Evolutionary conservation across 2,329 filamentous ascomycete genomes (phyloP), one percentile per base, ranked within the genome.

Genomic region (Clarireedia sp.): DNA sequence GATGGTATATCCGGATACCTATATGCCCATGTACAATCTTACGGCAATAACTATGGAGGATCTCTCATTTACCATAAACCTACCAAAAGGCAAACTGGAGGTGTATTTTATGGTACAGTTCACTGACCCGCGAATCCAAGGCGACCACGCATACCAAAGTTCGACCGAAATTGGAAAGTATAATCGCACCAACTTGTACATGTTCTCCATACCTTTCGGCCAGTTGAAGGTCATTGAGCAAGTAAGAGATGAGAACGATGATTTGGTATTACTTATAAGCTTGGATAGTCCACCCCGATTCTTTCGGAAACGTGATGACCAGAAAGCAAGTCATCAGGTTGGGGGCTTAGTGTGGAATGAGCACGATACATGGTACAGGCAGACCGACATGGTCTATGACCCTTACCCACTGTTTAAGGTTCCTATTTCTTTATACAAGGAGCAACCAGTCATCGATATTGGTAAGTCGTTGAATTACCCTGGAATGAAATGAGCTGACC

Each of bases 301-400:
- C 51, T 71, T 60, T 48, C 64, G 69, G 19, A 69, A 69, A 56
- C 57, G 66, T 17, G 48, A 59, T 16, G 62, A 71, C 21, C 58
- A 66, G 6, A 52, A 59, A 14, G 57, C 60, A 8, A 77, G 74
- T 1, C 76, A 81, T 59, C 66, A 72, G 6, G 64, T 70, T 10
- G 66, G 67, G 10, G 64, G 70, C 48, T 61, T 67, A 14, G 65
- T 51, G n/a, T 87, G 83, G 83, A 74, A 68, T 46, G 78, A 81
- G 21, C 72, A 73, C 57, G 75, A 81, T 59, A 71, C 74, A 0
- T 87, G 82, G 83, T 80, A 75, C 55, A 77, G 85, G 19, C 82
- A 86, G 62, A 86, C 83, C 0, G 77, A 82, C 59, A 78, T 88
- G 23, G 74, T 79, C n/a, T 72, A 75, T 54, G 65, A 73, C 37